Base-by-base conservation (phyloP, 2,329 filamentous ascomycete genomes). In the Lachnellula subtilissima region DNA sequence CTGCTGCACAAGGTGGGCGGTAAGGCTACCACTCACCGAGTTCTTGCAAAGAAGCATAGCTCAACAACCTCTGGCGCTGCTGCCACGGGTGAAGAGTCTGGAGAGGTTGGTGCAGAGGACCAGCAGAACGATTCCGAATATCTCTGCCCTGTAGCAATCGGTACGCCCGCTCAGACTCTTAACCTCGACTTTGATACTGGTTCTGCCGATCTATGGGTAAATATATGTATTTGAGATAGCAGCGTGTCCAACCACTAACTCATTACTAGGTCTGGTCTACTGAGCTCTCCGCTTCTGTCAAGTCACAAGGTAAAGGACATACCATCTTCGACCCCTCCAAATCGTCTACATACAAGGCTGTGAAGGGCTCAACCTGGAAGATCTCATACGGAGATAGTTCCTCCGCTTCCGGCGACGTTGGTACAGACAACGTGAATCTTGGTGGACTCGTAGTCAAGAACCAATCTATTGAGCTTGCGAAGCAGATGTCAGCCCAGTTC, bases 151-250 rank as follows among this genome's bases (percentile, higher is more conserved):
- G 81, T 89, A 25, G 67, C 73, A 14, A 84, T 90, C 58, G 87
- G 87, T 28, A 85, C 80, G 1, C 86, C 86, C 15, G 70, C 77
- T 1, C 86, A 89, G 73, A 82, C 72, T 47, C 62, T 85, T 45
- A 78, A 77, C 60, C 70, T 89, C 14, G 80, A 88, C 65, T 88
- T 89, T 59, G 87, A 90, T 68, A 88, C 86, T 40, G 86, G 86
- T 19, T 87, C 84, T 11, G 78, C 85, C 19, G 87, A 89, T 73
- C 75, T 87, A 22, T 89, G 85, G 86, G 81, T 84, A 73, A 63
- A 75, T 60, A 50, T 42, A 17, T 45, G 3, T 45, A 22, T 43
- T n/a, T 28, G 28, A 32, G 22, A 9, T 46, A 35, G 15, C 48
- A 11, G 40, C 32, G 40, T 25, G 36, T 46, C 36, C 37, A 19